Evolutionary conservation across 331 rosid genomes (phyloP), one percentile per base, ranked within the genome.

Genomic region (Saraca asoca): DNA sequence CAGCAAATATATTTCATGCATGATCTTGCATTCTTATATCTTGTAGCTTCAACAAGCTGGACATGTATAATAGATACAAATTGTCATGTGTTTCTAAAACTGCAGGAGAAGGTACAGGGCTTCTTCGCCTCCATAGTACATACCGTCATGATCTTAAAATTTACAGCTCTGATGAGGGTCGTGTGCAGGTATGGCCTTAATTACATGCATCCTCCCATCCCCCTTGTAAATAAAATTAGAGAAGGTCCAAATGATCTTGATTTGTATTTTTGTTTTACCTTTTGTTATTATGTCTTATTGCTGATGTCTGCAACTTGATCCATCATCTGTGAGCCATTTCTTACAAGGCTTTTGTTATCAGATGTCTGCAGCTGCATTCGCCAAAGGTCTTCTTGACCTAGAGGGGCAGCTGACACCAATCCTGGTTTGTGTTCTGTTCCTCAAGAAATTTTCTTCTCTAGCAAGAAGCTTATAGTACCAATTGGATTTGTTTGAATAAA

Each of bases 311-410:
- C 49, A 42, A 56, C 19, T 16, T 68, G 73, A 64, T 56, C 62
- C 71, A 58, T 71, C 74, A 69, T 68, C 31, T 14, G 62, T 57
- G 12, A 73, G 33, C 69, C 72, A 38, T 70, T 59, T 66, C 70
- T 50, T 16, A 51, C 68, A 63, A 38, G 38, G 35, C 60, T 51
- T 76, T 38, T 81, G 62, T 81, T 71, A 69, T 70, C 84, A 94
- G 99, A 94, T 94, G 99, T 94, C 99, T 81, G 97, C 99, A 31
- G 99, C 99, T 78, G 99, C 96, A 72, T 94, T 94, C 86, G 99
- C 99, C 72, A 94, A 94, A 81, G 99, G 99, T 72, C 95, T 94
- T 44, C 99, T 94, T 76, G 99, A 94, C 83, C 83, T 94, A 31
- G 99, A 94, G 73, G 99, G 99, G 64, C 96, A 83, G 74, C 77